These are phyloP conservation scores for Trichoderma endophyticum DNA, from an alignment of 2,329 filamentous ascomycete species.

Conservation along the genomic window DNA sequence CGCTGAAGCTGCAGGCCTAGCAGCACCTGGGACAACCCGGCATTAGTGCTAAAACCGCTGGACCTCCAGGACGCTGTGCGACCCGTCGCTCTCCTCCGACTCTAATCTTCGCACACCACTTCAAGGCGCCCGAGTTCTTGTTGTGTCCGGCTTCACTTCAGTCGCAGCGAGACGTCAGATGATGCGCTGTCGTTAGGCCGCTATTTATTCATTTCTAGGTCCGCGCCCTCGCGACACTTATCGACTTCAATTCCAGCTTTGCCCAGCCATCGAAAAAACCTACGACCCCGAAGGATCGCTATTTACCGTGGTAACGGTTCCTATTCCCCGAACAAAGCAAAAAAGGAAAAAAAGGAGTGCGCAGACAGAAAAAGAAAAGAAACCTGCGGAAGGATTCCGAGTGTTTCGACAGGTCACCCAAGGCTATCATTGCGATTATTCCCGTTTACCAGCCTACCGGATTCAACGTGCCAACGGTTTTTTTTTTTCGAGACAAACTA, in stretches of 20 bases:
- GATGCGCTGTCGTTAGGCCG: slow-evolving; percentile 2
- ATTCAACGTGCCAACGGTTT: background rate
- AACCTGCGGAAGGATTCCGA: slow-evolving; percentile 1
- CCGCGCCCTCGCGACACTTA: background rate
- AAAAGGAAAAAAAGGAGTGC: background rate
- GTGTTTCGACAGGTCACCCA: background rate
- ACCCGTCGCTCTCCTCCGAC: slow-evolving; percentile 13
- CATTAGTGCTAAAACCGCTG: slow-evolving; percentile 1
- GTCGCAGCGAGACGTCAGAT: slow-evolving; percentile 1
- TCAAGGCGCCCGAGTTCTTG: background rate
- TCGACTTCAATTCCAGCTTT: slow-evolving; percentile 2
- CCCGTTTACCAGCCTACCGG: slow-evolving; percentile 1
- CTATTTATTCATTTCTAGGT: background rate
- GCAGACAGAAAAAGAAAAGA: background rate
- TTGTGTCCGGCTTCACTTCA: background rate
- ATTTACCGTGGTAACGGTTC: background rate
- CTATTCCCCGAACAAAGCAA: background rate
- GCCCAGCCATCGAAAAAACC: background rate
- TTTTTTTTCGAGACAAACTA: background rate
- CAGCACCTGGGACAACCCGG: slow-evolving; percentile 1
- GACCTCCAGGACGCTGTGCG: slow-evolving; percentile 9
- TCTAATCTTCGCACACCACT: slow-evolving; percentile 7
- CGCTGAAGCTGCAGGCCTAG: slow-evolving; percentile 15
- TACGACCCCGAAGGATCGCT: slow-evolving; percentile 5
- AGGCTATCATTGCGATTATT: background rate